Evolutionary conservation across 1,284 basidiomycete species (phyloP).

Genomic region (Apiotrichum siamense): DNA sequence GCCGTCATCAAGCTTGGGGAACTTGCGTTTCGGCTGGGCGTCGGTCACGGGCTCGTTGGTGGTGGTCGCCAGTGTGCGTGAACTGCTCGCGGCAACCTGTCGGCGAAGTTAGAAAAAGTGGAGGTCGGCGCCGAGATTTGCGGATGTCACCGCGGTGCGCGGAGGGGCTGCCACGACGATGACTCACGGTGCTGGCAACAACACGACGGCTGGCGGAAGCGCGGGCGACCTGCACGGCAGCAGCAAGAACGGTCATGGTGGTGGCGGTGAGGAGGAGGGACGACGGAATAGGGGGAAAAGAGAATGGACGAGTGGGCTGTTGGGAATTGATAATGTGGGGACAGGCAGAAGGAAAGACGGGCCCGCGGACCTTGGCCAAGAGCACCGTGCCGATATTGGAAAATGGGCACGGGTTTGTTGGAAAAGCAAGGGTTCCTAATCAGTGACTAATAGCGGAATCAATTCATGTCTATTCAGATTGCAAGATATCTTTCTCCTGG

Average conservation of each 20-base stretch:
- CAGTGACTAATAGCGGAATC: no score
- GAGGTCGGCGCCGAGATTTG: not conserved
- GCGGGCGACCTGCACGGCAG: constrained; percentile 4
- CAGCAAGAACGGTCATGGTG: constrained; percentile 7
- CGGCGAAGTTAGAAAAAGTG: not conserved
- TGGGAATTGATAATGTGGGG: no score
- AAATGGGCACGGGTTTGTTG: no score
- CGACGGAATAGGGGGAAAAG: not conserved
- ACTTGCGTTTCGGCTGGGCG: constrained; percentile 18
- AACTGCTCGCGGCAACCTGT: constrained; percentile 10
- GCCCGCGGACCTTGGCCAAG: no score
- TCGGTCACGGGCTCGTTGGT: constrained; percentile 14
- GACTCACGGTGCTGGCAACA: constrained; percentile 5
- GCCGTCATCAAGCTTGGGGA: constrained; percentile 58
- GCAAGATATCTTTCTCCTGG: no score
- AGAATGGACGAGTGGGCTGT: not conserved
- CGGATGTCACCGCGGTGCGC: no score
- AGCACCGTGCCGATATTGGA: no score
- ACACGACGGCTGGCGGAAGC: constrained; percentile 3
- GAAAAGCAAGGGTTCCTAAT: no score
- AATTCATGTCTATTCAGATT: no score
- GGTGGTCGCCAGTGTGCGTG: constrained; percentile 28
- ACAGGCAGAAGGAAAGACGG: no score
- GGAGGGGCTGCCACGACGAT: not conserved
- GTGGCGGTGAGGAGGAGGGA: not conserved